Percentiles rank a stretch among this genome's conserved stretches.
These are phyloP conservation scores for Calocybe indica DNA, from an alignment of 768 basidiomycete genomes.

Conservation along the genomic window DNA sequence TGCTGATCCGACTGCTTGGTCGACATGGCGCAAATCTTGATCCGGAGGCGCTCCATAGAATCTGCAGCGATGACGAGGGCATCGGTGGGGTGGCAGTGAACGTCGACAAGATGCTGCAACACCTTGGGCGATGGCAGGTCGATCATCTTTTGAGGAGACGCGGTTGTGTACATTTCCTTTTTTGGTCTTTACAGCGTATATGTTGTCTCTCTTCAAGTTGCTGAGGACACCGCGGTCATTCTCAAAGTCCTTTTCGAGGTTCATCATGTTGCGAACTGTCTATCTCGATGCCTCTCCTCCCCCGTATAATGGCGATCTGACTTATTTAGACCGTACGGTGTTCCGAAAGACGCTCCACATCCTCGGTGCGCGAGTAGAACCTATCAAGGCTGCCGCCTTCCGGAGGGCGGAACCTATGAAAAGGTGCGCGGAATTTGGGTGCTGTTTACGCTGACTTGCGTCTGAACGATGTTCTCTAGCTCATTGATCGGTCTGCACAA, in stretches of 20 bases:
- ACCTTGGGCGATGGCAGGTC: constrained; percentile 22
- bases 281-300: constrained; percentile 32
- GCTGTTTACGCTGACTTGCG: too few relatives aligned
- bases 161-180: too few relatives aligned
- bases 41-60: constrained; percentile 49
- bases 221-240: constrained; percentile 1
- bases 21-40: constrained; percentile 84
- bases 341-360: constrained; percentile 66
- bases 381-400: constrained; percentile 46
- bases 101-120: constrained; percentile 71
- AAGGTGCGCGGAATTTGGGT: constrained; percentile 35
- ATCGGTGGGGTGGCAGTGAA: constrained; percentile 93
- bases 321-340: constrained; percentile 50
- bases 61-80: constrained; percentile 36
- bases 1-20: constrained; percentile 60
- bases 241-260: background rate
- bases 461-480: constrained; percentile 25
- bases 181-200: background rate
- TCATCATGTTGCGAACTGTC: constrained; percentile 30
- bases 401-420: constrained; percentile 54
- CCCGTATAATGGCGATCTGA: constrained; percentile 41
- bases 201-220: constrained; percentile 6
- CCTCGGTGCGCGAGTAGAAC: constrained; percentile 60
- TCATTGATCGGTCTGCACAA: constrained; percentile 64
- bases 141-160: too few relatives aligned